Percentiles rank a stretch among this genome's conserved stretches.
These are phyloP conservation scores for Tephrocybe sp. DNA, from an alignment of 768 basidiomycete genomes.

Conservation along the genomic window DNA sequence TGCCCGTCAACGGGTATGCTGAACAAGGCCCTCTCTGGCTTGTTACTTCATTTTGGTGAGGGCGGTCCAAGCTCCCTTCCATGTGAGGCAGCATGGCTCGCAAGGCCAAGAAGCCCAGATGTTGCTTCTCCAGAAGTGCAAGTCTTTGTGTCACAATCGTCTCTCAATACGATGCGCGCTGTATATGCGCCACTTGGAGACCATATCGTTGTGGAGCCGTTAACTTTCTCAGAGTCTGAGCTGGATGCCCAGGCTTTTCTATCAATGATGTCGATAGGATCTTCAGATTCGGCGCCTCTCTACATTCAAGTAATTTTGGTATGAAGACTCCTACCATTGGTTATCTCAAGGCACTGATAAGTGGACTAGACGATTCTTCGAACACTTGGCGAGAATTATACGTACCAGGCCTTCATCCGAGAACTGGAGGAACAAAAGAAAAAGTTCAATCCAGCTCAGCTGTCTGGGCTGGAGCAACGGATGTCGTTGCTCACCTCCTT, in stretches of 20 bases:
- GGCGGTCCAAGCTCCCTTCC: conserved; percentile 58
- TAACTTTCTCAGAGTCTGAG: conserved; percentile 57
- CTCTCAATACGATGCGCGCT: conserved; percentile 56
- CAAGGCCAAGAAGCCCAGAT: conserved; percentile 29
- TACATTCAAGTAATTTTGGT: conserved; percentile 73
- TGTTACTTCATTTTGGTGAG: conserved; percentile 72
- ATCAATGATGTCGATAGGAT: conserved; percentile 73
- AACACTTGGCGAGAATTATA: conserved; percentile 60
- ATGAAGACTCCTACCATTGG: conserved; percentile 18
- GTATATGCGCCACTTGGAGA: conserved; percentile 54
- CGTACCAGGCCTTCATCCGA: conserved; percentile 47
- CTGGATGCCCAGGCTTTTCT: conserved; percentile 69
- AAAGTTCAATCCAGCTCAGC: conserved; percentile 57
- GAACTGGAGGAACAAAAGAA: conserved; percentile 45
- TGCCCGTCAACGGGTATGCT: conserved; percentile 49
- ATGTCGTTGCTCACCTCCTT: conserved; percentile 63
- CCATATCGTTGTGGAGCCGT: conserved; percentile 50
- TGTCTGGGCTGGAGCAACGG: conserved; percentile 59
- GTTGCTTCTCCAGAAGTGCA: conserved; percentile 34
- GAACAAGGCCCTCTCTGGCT: conserved; percentile 54
- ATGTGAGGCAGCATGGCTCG: conserved; percentile 67
- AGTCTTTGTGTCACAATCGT: conserved; percentile 63
- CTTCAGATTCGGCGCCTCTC: conserved; percentile 60
- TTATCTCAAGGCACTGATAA: not conserved
- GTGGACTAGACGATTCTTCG: conserved; percentile 54